Evolutionary conservation across 2,329 filamentous ascomycete genomes (phyloP), one percentile per base, ranked within the genome.

Genomic region (Didymella exigua): DNA sequence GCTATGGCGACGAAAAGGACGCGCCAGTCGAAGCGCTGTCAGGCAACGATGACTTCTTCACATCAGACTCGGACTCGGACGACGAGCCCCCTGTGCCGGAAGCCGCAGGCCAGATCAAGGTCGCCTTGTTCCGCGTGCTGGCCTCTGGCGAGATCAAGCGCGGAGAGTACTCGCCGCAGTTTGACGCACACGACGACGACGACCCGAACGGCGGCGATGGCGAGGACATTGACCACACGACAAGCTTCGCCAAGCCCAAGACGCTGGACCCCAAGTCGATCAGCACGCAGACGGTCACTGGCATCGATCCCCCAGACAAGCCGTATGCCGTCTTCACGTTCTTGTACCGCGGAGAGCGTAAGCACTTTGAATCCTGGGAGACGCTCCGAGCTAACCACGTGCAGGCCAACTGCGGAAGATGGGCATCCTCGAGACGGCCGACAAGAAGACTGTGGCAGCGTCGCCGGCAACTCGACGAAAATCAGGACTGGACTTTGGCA

Each of bases 221-320:
- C 56, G 90, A 93, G 66, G 91, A 96, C 69, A 85, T 97, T 52
- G 95, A 98, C 76, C 95, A 99, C 74, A 98, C 95, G 2, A 98
- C 95, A 7, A 96, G 93, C 72, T 98, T 98, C 76, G 93, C 93
- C 9, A 96, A 97, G 78, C 93, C 93, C 13, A 98, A 97, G 82
- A 89, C 91, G 1, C 82, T 97, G 48, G 96, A 98, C 77, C 93
- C 93, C 0, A 97, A 97, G 78, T 92, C 91, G 2, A 99, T 99
- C 71, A 98, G 93, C 71, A 99, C 95, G 2, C 95, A 99, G 77
- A 99, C 95, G 0, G 95, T 99, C n/a, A 98, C 95, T 8, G 95
- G 93, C 16, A 96, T 98, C 59, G 95, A 99, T 74, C 91, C 92
- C 0, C 92, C 93, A 18, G 93, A 98, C 60, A 95, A 93, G 76